Evolutionary conservation across 2,329 filamentous ascomycete species (phyloP).

Genomic region (Ceratocystis harringtonii): DNA sequence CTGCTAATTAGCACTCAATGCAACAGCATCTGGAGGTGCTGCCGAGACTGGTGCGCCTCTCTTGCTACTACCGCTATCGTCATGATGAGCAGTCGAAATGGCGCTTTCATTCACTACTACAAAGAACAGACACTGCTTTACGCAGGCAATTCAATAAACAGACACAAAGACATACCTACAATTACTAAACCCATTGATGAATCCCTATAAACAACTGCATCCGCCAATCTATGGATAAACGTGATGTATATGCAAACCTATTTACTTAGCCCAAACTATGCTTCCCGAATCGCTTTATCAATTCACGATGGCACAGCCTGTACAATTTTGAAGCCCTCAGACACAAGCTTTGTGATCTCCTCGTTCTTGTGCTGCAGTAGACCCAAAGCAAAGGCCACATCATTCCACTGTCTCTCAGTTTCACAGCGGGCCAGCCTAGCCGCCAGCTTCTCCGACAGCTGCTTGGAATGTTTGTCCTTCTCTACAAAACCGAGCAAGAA

Average conservation of each 20-base stretch:
- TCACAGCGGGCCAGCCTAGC: slow-evolving; percentile 74
- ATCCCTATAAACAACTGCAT: not conserved
- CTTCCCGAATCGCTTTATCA: not conserved
- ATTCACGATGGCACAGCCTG: slow-evolving; percentile 34
- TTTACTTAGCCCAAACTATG: not conserved
- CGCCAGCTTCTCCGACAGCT: slow-evolving; percentile 82
- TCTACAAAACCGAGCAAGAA: slow-evolving; percentile 94
- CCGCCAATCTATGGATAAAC: no score
- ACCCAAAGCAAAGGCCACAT: slow-evolving; percentile 83
- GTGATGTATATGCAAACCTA: not conserved
- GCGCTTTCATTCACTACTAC: not conserved
- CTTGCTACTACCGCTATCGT: not conserved
- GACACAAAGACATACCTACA: not conserved
- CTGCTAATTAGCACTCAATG: not conserved
- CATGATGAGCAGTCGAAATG: not conserved
- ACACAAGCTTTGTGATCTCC: slow-evolving; percentile 63
- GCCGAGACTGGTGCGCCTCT: not conserved
- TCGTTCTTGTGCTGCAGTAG: slow-evolving; percentile 87
- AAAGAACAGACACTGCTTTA: not conserved
- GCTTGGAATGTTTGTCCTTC: slow-evolving; percentile 97
- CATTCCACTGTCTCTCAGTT: slow-evolving; percentile 91
- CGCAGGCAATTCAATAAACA: slow-evolving; percentile 5
- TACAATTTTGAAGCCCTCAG: slow-evolving; percentile 62
- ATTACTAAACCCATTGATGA: not conserved
- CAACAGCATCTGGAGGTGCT: not conserved